Evolutionary conservation across 1,139 yeast species (phyloP).

Genomic region (Yamadazyma atmosphaerica): DNA sequence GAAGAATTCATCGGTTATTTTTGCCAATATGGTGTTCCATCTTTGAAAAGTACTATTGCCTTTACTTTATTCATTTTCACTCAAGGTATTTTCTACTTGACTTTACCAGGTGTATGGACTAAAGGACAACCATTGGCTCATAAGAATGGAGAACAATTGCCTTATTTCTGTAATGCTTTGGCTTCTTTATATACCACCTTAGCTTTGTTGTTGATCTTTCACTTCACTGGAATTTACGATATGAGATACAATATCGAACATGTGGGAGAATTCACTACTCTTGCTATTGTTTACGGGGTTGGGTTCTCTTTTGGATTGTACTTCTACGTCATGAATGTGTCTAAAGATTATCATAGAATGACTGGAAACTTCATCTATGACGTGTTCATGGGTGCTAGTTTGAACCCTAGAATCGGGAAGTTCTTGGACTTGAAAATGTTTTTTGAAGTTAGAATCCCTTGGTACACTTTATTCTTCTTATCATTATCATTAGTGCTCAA

Average conservation of each 20-base stretch:
- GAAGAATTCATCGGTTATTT: constrained; percentile 46
- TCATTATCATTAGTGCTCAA: constrained; percentile 72
- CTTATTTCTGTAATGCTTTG: constrained; percentile 91
- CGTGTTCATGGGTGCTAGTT: constrained; percentile 94
- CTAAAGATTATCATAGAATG: constrained; percentile 82
- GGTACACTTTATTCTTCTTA: constrained; percentile 86
- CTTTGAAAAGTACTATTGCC: constrained; percentile 62
- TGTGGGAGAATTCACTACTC: constrained; percentile 91
- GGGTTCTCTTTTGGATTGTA: constrained; percentile 62
- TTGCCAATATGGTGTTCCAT: constrained; percentile 65
- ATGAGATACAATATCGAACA: constrained; percentile 72
- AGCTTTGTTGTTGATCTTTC: constrained; percentile 57
- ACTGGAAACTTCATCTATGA: constrained; percentile 90
- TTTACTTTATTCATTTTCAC: constrained; percentile 69
- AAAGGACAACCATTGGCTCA: constrained; percentile 92
- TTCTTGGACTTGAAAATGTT: constrained; percentile 90
- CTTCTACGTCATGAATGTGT: constrained; percentile 60
- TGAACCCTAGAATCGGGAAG: constrained; percentile 92
- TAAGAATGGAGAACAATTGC: constrained; percentile 73
- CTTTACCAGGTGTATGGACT: constrained; percentile 94
- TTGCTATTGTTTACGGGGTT: constrained; percentile 80
- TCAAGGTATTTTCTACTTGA: constrained; percentile 75
- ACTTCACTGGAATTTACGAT: constrained; percentile 71
- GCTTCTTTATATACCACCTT: constrained; percentile 76
- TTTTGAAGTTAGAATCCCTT: constrained; percentile 94